Percentiles rank a stretch among this genome's conserved stretches.
Conservation (phyloP, 805 yeast genomes). For the Starmerella etchellsii region DNA sequence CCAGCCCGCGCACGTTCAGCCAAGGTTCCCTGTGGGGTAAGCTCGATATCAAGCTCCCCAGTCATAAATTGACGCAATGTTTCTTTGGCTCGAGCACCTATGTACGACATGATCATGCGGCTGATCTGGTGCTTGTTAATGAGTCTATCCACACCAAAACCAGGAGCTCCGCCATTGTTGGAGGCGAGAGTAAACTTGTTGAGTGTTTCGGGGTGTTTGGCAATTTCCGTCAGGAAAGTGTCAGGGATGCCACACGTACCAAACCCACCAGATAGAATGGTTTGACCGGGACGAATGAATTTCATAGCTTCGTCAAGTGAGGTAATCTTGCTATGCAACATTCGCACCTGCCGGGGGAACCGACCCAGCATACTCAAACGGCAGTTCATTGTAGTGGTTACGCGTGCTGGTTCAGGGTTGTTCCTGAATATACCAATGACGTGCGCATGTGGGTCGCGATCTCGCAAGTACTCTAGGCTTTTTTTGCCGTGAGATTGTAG, state of each 20-base stretch:
- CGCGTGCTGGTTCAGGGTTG: no score
- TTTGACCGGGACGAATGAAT: conserved; percentile 22
- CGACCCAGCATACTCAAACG: not conserved
- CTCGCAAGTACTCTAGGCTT: no score
- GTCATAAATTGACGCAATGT: conserved; percentile 32
- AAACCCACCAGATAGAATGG: conserved; percentile 38
- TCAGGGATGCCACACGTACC: conserved; percentile 39
- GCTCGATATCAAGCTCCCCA: conserved; percentile 36
- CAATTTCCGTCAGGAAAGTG: conserved; percentile 32
- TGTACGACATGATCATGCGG: conserved; percentile 36
- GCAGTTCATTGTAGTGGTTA: no score
- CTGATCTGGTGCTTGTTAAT: conserved; percentile 33
- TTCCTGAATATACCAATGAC: no score
- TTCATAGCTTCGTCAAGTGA: conserved; percentile 17
- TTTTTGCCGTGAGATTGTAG: no score
- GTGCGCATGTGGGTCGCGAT: no score
- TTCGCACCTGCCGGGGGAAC: not conserved
- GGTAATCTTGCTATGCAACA: conserved; percentile 17
- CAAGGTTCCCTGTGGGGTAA: conserved; percentile 41
- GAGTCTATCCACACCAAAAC: conserved; percentile 33
- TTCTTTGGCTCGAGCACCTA: conserved; percentile 33
- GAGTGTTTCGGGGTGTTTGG: conserved; percentile 25
- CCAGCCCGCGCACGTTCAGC: conserved; percentile 40
- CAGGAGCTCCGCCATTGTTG: conserved; percentile 38
- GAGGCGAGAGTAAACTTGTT: conserved; percentile 34